Evolutionary conservation across 371 early-diverging fungal species (phyloP).

Genomic region (Smittium mucronatum): DNA sequence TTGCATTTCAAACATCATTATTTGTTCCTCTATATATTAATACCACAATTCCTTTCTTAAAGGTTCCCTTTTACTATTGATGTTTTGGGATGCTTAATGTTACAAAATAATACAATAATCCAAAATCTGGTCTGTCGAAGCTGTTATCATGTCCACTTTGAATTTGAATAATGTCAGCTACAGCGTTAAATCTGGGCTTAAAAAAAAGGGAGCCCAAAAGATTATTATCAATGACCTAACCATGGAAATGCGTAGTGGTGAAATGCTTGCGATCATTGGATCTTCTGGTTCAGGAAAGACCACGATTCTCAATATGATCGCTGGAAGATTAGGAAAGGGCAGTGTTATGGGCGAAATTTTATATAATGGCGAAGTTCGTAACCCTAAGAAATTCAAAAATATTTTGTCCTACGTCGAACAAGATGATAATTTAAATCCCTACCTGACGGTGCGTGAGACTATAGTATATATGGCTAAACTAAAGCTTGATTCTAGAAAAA

Average conservation of each 20-base stretch:
- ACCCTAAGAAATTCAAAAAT: conserved; percentile 44
- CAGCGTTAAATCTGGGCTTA: neutral
- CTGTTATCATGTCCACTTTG: neutral
- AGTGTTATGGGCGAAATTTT: conserved; percentile 43
- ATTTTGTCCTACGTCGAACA: conserved; percentile 40
- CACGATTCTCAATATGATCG: conserved; percentile 44
- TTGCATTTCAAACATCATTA: no score
- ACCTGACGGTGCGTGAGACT: conserved; percentile 45
- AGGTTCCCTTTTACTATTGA: no score
- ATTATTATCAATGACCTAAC: conserved; percentile 7
- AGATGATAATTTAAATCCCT: conserved; percentile 29
- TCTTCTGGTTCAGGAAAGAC: conserved; percentile 68
- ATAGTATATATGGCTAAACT: conserved; percentile 49
- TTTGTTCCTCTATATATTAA: no score
- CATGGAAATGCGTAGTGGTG: conserved; percentile 38
- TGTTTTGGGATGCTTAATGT: no score
- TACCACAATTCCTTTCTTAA: no score
- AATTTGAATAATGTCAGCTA: neutral
- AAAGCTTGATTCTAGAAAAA: conserved; percentile 44
- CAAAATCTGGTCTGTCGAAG: no score
- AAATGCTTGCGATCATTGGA: conserved; percentile 56
- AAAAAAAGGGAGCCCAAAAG: neutral
- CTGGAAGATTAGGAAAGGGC: conserved; percentile 40
- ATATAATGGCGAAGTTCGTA: conserved; percentile 46
- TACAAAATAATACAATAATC: no score